Evolutionary conservation across 345 rosid genomes (phyloP).

Genomic region (Zanthoxylum bungeanum): DNA sequence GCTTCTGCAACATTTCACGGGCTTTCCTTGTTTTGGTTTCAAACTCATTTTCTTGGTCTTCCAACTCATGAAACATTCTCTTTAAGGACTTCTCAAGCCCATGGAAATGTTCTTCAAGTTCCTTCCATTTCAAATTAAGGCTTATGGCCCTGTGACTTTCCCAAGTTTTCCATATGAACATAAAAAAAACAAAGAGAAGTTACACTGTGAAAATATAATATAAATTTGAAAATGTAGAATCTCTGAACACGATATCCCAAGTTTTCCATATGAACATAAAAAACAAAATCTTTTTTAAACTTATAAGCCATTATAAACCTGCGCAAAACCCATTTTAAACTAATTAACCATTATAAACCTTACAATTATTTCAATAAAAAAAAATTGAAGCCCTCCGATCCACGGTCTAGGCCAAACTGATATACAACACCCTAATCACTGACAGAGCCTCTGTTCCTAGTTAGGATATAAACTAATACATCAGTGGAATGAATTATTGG

Average conservation of each 20-base stretch:
- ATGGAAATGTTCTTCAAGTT: constrained; percentile 94
- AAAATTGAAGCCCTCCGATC: background rate
- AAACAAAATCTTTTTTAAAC: background rate
- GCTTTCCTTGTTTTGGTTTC: too few relatives aligned
- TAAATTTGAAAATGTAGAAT: background rate
- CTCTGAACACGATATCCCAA: background rate
- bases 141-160: constrained; percentile 87
- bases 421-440: background rate
- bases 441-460: background rate
- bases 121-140: too few relatives aligned
- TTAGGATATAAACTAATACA: background rate
- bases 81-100: constrained; percentile 97
- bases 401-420: background rate
- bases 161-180: background rate
- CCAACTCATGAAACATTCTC: constrained; percentile 94
- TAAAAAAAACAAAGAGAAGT: too few relatives aligned
- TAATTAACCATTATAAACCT: too few relatives aligned
- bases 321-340: too few relatives aligned
- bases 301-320: background rate
- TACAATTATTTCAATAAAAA: too few relatives aligned
- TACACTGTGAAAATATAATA: background rate
- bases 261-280: background rate
- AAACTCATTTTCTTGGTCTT: constrained; percentile 89
- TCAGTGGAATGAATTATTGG: background rate
- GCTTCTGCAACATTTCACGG: too few relatives aligned